Base-by-base conservation (phyloP, 345 rosid genomes). In the Brassica cretica region DNA sequence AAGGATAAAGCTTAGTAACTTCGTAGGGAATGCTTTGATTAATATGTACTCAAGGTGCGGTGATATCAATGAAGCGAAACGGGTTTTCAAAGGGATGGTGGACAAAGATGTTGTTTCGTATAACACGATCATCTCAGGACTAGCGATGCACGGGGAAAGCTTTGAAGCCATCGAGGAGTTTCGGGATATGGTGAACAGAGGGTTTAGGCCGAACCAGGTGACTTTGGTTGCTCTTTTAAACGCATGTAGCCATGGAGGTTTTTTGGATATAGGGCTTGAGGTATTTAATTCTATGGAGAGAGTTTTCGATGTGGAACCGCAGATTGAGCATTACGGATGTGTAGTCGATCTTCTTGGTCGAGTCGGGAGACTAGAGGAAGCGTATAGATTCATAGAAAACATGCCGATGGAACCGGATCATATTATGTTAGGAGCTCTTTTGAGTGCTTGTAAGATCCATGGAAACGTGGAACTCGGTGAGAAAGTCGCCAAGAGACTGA, bases 181-280 rank as follows among this genome's bases (percentile, higher is more conserved):
- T 67, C 61, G 35, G 10, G 72, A 66, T 68, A 83, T 89, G 90
- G 82, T 78, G 58, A 82, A 76, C 74, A 72, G 64, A 82, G 88
- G 88, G 55, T 25, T 81, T 60, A 70, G 53, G 64, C 93, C 88
- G 59, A 86, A 78, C 73, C 82, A 51, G 61, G 81, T 87, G 58
- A 84, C 93, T 19, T 87, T 90, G 73, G 87, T 87, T 73, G 83
- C 86, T 46, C 77, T 87, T 35, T 73, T 90, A 70, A 87, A 78
- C 41, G 96, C 91, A 3, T 90, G 93, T 67, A 87, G 91, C 78
- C 96, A 90, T 77, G 87, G 89, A 65, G 91, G 93, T 70, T 68
- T 84, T 80, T 78, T 82, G 14, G 88, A 87, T 71, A 67, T 87
- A 66, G 91, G 96, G 21, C 73, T 83, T 29, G 80, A 85, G 71